Evolutionary conservation across 306 rosid species (phyloP), one percentile per base, ranked within the genome.

Genomic region (Begonia loranthoides): DNA sequence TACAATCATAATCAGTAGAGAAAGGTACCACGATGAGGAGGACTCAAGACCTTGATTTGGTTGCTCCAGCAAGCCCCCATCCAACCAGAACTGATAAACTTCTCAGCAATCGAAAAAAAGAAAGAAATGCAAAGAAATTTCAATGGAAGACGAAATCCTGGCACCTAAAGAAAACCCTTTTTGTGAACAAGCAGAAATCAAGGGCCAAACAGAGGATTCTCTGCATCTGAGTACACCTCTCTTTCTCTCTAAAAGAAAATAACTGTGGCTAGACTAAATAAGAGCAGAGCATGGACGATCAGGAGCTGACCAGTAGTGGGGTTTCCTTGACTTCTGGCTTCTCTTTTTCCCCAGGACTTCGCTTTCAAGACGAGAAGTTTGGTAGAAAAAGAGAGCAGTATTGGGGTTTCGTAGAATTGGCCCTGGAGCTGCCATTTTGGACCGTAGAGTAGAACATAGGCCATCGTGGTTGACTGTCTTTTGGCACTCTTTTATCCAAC

Each of bases 61-160:
- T 69, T 81, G 65, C 99, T 86, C 88, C 88, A 86, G 67, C 96
- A 92, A 75, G 78, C 75, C 71, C 99, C 99, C 99, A 86, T 92
- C 79, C 54, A 74, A 69, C 68, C 52, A 64, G 68, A 44, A 59
- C 21, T 14, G 47, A 48, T 44, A 12, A 5, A 16, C 52, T 28
- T 41, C 14, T 14, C 34, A 19, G 54, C 9, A 56, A 50, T 15
- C 51, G 39, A 41, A 49, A 49, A 13, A 24, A 54, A 36, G 22
- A 15, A 45, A 44, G 17, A 63, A 50, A 51, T 19, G 22, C 57
- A 22, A 58, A 57, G 36, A 55, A 52, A 28, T 28, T 28, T 28
- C 36, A 28, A 28, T 28, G 36, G 36, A 28, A 28, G 36, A 28
- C 36, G 8, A 28, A 28, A 8, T 7, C 8, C 63, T 40, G 0